Evolutionary conservation across 202 grass and related monocot genomes (phyloP).

Genomic region (Alloteropsis angusta): DNA sequence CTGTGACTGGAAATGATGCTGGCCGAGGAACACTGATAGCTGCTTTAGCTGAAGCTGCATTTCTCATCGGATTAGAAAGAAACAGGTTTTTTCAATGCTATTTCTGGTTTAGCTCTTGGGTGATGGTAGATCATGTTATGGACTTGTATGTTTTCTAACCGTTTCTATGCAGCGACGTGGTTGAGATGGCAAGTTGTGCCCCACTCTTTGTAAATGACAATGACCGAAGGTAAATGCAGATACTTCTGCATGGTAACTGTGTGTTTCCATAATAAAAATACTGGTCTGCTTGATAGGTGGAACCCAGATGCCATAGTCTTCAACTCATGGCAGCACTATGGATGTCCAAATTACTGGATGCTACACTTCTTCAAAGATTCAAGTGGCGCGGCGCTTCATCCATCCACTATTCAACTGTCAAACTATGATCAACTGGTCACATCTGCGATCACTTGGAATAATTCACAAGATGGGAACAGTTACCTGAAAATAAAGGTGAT

Average conservation of each 20-base stretch:
- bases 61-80: constrained; percentile 74
- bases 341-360: constrained; percentile 97
- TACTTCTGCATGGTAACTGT: background rate
- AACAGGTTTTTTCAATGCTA: constrained; percentile 40
- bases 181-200: constrained; percentile 92
- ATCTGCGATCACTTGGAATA: constrained; percentile 76
- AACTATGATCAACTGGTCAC: constrained; percentile 52
- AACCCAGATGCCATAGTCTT: constrained; percentile 96
- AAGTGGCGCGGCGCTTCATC: constrained; percentile 50
- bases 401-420: constrained; percentile 49
- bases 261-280: background rate
- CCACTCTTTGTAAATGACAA: constrained; percentile 87
- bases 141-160: background rate
- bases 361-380: constrained; percentile 87
- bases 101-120: constrained; percentile 17
- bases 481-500: constrained; percentile 81
- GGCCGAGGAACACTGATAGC: constrained; percentile 68
- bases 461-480: constrained; percentile 28
- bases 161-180: constrained; percentile 60
- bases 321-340: constrained; percentile 76
- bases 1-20: constrained; percentile 75
- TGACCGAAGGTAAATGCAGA: constrained; percentile 48
- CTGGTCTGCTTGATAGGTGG: constrained; percentile 43
- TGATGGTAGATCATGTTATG: background rate
- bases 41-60: constrained; percentile 67